Percentiles rank a stretch among this genome's conserved stretches.
Evolutionary conservation across 1,139 yeast genomes (phyloP).

Genomic region (Meyerozyma elateridarum): DNA sequence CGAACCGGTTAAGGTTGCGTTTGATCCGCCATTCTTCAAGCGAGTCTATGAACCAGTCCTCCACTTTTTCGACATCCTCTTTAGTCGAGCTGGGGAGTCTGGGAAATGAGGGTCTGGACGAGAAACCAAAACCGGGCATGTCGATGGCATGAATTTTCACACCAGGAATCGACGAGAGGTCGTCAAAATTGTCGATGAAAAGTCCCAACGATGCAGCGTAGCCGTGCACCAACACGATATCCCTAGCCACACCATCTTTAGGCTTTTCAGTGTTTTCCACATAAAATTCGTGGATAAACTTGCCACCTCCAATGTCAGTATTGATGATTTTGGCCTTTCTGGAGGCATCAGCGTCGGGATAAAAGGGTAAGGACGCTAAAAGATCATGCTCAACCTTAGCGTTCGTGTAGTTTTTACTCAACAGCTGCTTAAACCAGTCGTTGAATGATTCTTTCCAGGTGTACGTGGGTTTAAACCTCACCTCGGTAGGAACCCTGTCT

Average conservation of each 20-base stretch:
- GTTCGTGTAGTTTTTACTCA: slow-evolving; percentile 22
- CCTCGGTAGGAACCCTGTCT: too few relatives aligned
- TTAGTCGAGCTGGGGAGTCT: slow-evolving; percentile 24
- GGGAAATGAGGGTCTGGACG: slow-evolving; percentile 40
- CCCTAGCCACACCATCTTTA: slow-evolving; percentile 17
- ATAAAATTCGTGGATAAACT: slow-evolving; percentile 55
- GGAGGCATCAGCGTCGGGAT: slow-evolving; percentile 48
- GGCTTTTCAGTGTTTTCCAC: slow-evolving; percentile 31
- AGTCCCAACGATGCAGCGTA: slow-evolving; percentile 46
- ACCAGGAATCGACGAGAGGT: slow-evolving; percentile 37
- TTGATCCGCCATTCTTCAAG: slow-evolving; percentile 78
- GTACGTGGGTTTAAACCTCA: slow-evolving; percentile 14
- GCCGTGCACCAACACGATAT: slow-evolving; percentile 43
- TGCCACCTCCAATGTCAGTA: slow-evolving; percentile 40
- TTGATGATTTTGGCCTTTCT: slow-evolving; percentile 45
- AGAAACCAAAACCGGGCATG: slow-evolving; percentile 42
- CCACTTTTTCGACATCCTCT: slow-evolving; percentile 41
- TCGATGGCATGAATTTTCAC: slow-evolving; percentile 43
- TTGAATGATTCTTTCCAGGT: slow-evolving; percentile 28
- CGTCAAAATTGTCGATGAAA: slow-evolving; percentile 38
- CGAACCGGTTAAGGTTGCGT: slow-evolving; percentile 54
- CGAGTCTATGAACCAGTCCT: slow-evolving; percentile 72
- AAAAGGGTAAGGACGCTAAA: slow-evolving; percentile 51
- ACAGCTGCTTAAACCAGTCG: slow-evolving; percentile 37
- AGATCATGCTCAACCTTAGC: slow-evolving; percentile 27